phyloP scores from a whole-genome alignment of 352 stramenopile genomes.

The Phytophthora syringae region DNA sequence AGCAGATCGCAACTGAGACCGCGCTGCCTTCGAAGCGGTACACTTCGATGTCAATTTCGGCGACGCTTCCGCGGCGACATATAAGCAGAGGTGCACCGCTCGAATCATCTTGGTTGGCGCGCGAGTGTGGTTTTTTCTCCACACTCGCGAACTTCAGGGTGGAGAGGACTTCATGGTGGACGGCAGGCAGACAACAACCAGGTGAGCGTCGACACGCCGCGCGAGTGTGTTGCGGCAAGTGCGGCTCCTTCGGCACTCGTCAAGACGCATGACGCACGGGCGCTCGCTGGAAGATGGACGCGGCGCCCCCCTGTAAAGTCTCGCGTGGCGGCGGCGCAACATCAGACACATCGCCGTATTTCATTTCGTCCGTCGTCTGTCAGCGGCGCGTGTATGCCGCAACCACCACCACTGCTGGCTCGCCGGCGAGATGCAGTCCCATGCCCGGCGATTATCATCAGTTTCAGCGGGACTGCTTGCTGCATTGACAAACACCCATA shows the following conservation, averaged over 20 bases:
- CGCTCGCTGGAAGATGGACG: too few species aligned
- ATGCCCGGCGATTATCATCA: neutral
- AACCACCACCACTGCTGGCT: too few species aligned
- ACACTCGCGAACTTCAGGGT: too few species aligned
- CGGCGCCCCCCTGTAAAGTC: too few species aligned
- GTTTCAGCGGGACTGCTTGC: neutral
- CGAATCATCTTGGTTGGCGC: conserved; percentile 21
- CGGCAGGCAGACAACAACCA: too few species aligned
- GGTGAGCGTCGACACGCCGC: too few species aligned
- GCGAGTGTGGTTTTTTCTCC: too few species aligned
- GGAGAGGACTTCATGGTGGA: too few species aligned
- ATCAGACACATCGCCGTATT: conserved; percentile 25
- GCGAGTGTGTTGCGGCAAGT: neutral
- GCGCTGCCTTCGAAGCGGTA: neutral
- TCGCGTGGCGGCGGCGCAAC: neutral
- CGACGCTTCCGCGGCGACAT: conserved; percentile 11
- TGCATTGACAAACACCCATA: neutral
- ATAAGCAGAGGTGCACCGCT: conserved; percentile 15
- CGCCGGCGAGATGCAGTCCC: too few species aligned
- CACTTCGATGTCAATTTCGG: conserved; percentile 1
- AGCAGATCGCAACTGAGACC: conserved; percentile 21
- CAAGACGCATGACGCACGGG: too few species aligned
- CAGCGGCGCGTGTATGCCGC: conserved; percentile 15
- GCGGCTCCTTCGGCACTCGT: neutral
- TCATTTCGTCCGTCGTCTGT: conserved; percentile 25